Percentiles rank a stretch among this genome's conserved stretches.
Evolutionary conservation across 176 grass and related monocot species (phyloP).

Genomic region (Aechmea fasciata): DNA sequence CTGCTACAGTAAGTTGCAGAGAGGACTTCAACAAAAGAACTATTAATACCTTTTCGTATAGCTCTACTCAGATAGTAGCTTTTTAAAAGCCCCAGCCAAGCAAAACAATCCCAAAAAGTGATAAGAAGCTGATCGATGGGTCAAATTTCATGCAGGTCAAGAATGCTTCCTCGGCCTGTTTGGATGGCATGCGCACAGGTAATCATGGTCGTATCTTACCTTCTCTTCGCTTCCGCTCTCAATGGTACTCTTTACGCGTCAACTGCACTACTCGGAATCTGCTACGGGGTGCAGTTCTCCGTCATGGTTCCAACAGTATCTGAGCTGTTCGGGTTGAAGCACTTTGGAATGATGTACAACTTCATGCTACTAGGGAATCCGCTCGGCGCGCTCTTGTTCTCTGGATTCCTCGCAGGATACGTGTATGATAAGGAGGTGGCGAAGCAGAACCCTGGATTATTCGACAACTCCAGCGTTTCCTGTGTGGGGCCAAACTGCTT

Average conservation of each 20-base stretch:
- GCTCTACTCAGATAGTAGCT: too few species aligned
- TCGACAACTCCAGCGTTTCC: slow-evolving; percentile 21
- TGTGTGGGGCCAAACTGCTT: slow-evolving; percentile 82
- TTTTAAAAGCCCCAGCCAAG: too few species aligned
- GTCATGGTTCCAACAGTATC: slow-evolving; percentile 87
- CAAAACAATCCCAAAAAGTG: not conserved
- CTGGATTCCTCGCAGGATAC: slow-evolving; percentile 75
- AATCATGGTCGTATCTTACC: slow-evolving; percentile 72
- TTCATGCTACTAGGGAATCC: slow-evolving; percentile 94
- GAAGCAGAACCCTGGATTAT: slow-evolving; percentile 46
- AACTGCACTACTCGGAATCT: slow-evolving; percentile 61
- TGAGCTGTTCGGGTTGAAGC: slow-evolving; percentile 72
- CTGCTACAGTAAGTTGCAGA: too few species aligned
- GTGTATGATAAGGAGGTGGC: slow-evolving; percentile 72
- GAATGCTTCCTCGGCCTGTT: slow-evolving; percentile 77
- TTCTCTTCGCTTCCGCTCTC: slow-evolving; percentile 64
- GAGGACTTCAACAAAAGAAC: too few species aligned
- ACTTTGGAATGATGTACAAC: slow-evolving; percentile 89
- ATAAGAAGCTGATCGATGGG: not conserved
- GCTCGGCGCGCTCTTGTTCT: slow-evolving; percentile 75
- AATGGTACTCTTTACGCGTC: slow-evolving; percentile 58
- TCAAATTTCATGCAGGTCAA: slow-evolving; percentile 47
- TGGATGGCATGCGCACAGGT: slow-evolving; percentile 93
- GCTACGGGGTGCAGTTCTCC: slow-evolving; percentile 78
- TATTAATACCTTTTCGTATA: too few species aligned